Conservation (phyloP, 2,329 filamentous ascomycete species). For the Ophiostoma fasciatum region DNA sequence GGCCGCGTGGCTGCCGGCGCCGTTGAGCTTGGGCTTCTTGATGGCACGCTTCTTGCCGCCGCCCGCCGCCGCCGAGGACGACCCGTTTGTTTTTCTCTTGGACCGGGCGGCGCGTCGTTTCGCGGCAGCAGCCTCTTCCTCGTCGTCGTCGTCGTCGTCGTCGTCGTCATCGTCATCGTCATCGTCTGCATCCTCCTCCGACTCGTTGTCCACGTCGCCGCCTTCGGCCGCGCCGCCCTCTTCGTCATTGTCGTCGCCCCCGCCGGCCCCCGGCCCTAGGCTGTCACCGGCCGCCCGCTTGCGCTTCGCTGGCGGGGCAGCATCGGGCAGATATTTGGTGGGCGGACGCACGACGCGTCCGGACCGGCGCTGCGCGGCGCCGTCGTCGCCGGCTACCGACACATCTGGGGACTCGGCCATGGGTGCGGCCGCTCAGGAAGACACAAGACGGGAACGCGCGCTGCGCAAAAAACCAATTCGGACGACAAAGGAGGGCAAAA, state of each 20-base stretch:
- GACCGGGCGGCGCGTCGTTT: constrained; percentile 21
- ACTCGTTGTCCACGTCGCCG: constrained; percentile 25
- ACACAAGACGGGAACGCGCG: too few species aligned
- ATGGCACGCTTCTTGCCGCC: constrained; percentile 40
- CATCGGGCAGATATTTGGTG: constrained; percentile 43
- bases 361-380: constrained; percentile 42
- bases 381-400: constrained; percentile 4
- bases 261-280: constrained; percentile 30
- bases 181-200: constrained; percentile 21
- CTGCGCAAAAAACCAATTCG: too few species aligned
- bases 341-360: constrained; percentile 51
- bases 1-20: constrained; percentile 27
- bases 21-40: constrained; percentile 52
- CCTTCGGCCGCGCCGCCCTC: constrained; percentile 31
- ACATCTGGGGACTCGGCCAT: constrained; percentile 6
- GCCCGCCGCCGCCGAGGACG: constrained; percentile 17
- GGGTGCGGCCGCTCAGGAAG: too few species aligned
- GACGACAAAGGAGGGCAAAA: too few species aligned
- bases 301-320: constrained; percentile 36
- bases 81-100: constrained; percentile 7
- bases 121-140: constrained; percentile 16
- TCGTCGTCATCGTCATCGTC: constrained; percentile 18
- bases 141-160: constrained; percentile 23
- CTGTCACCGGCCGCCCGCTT: constrained; percentile 26
- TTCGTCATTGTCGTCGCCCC: constrained; percentile 28